Evolutionary conservation across 2,329 filamentous ascomycete genomes (phyloP), one percentile per base, ranked within the genome.

Genomic region (Ophiocordyceps australis): DNA sequence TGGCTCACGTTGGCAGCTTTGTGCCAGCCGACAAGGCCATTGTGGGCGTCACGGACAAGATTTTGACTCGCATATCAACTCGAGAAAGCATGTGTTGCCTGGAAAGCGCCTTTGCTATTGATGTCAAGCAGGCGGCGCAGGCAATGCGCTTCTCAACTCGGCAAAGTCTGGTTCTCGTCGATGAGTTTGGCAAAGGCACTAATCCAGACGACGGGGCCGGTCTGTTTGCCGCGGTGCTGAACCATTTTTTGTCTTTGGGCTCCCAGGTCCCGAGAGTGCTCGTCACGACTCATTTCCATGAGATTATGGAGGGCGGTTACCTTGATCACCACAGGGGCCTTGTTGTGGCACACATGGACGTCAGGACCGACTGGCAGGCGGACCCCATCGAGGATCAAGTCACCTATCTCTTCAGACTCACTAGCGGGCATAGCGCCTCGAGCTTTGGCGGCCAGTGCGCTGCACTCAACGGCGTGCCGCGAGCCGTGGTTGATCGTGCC

Each of bases 1-100:
- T 98, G 48, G 81, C 89, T 1, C 89, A 98, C 42, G 68, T 93
- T 27, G 89, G 89, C 26, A 86, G 82, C 45, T 95, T 80, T 43
- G 80, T 98, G 2, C 86, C 89, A 2, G 86, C 85, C 2, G 62
- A 73, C 11, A 56, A 50, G 16, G 86, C 85, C 7, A 65, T 52
- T 1, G 74, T 98, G 33, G 86, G 89, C 1, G 51, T 95, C 19
- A 94, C 86, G 0, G 89, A 95, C 54, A 91, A 80, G 42, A 91
- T 98, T 23, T 52, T 95, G 25, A 92, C 85, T 2, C 71, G 83
- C 13, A 77, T 94, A 25, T 70, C 78, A 12, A 85, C 83, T 0
- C 59, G 73, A 32, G 70, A 75, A 38, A 73, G 64, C 29, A 59
- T 70, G 17, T 59, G 62, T 2, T 54, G 55, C 12, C 57, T 61